Conservation (phyloP, 257 asterid genomes). For the Solanum appendiculatum region DNA sequence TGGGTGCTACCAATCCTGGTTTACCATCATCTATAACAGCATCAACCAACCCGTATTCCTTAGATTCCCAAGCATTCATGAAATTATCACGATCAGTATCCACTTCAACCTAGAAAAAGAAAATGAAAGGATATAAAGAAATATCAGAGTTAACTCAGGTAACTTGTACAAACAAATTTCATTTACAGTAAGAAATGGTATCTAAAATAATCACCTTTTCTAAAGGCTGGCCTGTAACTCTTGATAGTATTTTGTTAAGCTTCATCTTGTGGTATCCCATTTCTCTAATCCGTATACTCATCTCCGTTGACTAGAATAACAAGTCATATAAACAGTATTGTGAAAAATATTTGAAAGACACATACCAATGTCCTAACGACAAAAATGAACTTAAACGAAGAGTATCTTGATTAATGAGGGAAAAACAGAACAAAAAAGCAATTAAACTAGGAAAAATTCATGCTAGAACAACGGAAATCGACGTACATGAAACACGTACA, state of each 20-base stretch:
- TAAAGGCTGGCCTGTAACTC: constrained; percentile 80
- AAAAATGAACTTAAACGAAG: neutral
- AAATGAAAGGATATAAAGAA: neutral
- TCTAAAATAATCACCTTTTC: constrained; percentile 39
- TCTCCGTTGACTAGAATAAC: constrained; percentile 59
- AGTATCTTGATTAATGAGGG: neutral
- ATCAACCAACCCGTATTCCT: constrained; percentile 83
- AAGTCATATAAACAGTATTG: neutral
- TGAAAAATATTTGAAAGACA: neutral
- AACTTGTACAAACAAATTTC: neutral
- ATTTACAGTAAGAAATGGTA: neutral
- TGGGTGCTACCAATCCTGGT: constrained; percentile 90
- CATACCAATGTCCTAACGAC: neutral
- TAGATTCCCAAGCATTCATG: constrained; percentile 95
- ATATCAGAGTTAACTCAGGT: neutral
- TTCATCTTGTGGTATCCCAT: constrained; percentile 69
- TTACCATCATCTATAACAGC: constrained; percentile 88
- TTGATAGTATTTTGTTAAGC: constrained; percentile 80
- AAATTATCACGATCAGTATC: constrained; percentile 84
- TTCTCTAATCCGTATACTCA: constrained; percentile 79
- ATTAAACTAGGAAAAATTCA: neutral
- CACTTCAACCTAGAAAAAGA: constrained; percentile 39
- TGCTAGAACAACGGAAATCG: neutral
- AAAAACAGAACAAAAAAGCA: neutral
- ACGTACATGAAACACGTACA: neutral